Percentiles rank a stretch among this genome's conserved stretches.
Evolutionary conservation across 768 basidiomycete species (phyloP).

Genomic region (Dentipellis sp.): DNA sequence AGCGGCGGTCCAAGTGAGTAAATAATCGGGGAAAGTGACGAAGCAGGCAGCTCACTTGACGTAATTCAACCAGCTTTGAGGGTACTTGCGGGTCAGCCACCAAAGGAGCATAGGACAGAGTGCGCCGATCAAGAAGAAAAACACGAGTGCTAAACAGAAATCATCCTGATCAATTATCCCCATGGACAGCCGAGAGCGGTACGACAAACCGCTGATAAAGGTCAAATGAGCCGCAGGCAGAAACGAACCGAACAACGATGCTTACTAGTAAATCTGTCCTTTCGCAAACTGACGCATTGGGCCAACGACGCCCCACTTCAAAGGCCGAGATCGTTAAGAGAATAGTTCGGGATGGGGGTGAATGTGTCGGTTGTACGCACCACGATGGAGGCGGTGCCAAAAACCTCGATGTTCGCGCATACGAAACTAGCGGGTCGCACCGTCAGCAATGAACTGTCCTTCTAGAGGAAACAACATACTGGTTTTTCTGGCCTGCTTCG

Average conservation of each 20-base stretch:
- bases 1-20: background rate
- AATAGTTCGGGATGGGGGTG: background rate
- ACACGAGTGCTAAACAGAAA: conserved; percentile 19
- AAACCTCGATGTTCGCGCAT: conserved; percentile 46
- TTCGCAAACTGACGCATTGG: conserved; percentile 26
- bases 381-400: conserved; percentile 40
- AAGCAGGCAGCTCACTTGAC: conserved; percentile 4
- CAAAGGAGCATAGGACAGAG: conserved; percentile 25
- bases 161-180: background rate
- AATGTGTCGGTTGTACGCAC: background rate
- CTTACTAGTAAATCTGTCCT: conserved; percentile 28
- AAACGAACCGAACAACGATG: background rate
- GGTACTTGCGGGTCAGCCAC: conserved; percentile 24
- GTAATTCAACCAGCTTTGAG: conserved; percentile 18
- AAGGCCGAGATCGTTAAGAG: too few relatives aligned
- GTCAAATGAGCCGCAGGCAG: too few relatives aligned
- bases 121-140: conserved; percentile 38
- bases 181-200: background rate
- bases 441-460: background rate
- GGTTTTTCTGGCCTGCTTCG: conserved; percentile 29
- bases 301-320: conserved; percentile 33
- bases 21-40: background rate
- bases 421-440: conserved; percentile 26
- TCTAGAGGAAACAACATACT: conserved; percentile 1
- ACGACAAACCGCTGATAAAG: background rate